Percentiles rank a stretch among this genome's conserved stretches.
These are phyloP conservation scores for Neurospora pannonica DNA, from an alignment of 495 filamentous ascomycete species.

Conservation along the genomic window DNA sequence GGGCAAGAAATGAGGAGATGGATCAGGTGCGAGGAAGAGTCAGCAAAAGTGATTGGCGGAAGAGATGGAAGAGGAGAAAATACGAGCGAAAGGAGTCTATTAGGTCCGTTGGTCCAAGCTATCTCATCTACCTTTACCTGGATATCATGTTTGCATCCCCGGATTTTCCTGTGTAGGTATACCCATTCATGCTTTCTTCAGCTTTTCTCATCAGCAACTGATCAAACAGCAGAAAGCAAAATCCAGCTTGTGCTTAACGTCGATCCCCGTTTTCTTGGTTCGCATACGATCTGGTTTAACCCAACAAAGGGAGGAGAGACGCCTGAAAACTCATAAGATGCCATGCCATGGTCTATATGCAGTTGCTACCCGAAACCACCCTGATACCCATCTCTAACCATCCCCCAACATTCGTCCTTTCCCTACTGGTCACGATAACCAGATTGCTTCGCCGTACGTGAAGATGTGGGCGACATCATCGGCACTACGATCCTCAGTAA, in stretches of 20 bases:
- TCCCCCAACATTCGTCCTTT: not conserved
- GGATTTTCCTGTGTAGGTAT: not conserved
- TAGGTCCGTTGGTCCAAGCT: not conserved
- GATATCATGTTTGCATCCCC: not conserved
- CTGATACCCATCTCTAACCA: not conserved
- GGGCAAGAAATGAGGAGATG: constrained; percentile 6
- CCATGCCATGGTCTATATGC: not conserved
- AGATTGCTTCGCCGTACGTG: not conserved
- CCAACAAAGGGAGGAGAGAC: not conserved
- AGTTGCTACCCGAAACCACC: not conserved
- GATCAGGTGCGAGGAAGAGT: not conserved
- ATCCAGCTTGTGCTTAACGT: not conserved
- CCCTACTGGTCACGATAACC: not conserved
- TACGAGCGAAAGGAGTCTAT: not conserved
- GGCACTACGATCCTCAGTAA: not conserved
- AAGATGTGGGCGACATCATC: not conserved
- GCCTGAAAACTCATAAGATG: not conserved
- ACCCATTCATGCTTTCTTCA: not conserved
- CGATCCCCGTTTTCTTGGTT: not conserved
- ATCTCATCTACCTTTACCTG: not conserved
- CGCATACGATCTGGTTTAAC: not conserved
- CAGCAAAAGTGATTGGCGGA: not conserved
- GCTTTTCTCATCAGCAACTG: not conserved
- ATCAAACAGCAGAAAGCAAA: not conserved
- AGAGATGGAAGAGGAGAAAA: no score